Evolutionary conservation across 2,329 filamentous ascomycete species (phyloP).

Genomic region (Paraconiothyrium brasiliense): DNA sequence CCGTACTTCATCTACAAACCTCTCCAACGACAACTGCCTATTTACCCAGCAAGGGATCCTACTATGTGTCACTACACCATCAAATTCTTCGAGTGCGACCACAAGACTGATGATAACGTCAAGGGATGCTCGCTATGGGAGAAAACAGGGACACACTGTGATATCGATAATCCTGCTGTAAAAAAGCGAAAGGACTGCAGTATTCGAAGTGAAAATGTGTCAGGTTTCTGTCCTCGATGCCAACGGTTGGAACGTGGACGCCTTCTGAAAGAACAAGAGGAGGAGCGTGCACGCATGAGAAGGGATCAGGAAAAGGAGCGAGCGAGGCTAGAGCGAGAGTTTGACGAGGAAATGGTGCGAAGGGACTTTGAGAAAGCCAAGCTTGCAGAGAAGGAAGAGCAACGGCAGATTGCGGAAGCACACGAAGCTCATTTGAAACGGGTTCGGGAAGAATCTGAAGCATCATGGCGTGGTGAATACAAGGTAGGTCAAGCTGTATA

Average conservation of each 20-base stretch:
- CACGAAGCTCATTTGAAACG: slow-evolving; percentile 18
- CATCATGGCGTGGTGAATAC: slow-evolving; percentile 7
- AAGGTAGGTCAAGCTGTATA: background rate
- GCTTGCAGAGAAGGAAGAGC: slow-evolving; percentile 14
- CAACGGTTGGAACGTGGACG: slow-evolving; percentile 1
- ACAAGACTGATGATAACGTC: slow-evolving; percentile 16
- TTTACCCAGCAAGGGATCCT: background rate
- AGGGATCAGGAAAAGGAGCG: slow-evolving; percentile 8
- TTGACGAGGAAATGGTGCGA: slow-evolving; percentile 10
- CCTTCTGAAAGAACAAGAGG: background rate
- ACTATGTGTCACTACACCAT: slow-evolving; percentile 13
- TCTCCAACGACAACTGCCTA: background rate
- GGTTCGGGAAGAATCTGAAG: slow-evolving; percentile 9
- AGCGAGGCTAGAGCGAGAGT: background rate
- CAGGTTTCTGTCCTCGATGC: slow-evolving; percentile 3
- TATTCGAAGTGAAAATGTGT: slow-evolving; percentile 3
- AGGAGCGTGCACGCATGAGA: background rate
- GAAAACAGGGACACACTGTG: slow-evolving; percentile 11
- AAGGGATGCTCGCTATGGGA: slow-evolving; percentile 1
- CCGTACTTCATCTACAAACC: background rate
- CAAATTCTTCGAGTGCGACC: slow-evolving; percentile 16
- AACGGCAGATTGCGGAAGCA: slow-evolving; percentile 6
- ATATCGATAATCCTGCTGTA: slow-evolving; percentile 8
- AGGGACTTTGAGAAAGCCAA: slow-evolving; percentile 17
- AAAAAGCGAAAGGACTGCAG: slow-evolving; percentile 6